These are phyloP conservation scores for Phycomyces blakesleeanus DNA, from an alignment of 192 early-diverging fungal species.

Conservation along the genomic window DNA sequence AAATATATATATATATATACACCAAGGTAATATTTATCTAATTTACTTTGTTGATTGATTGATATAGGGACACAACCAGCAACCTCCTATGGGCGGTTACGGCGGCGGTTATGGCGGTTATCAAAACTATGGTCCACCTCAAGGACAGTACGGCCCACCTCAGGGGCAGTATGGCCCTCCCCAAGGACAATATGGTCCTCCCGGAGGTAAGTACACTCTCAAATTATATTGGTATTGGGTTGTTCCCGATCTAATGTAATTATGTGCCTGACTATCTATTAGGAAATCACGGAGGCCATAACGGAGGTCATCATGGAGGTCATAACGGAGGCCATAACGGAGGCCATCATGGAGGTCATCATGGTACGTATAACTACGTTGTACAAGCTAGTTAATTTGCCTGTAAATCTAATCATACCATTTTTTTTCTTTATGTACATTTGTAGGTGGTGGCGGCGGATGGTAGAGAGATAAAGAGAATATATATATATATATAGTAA, in stretches of 20 bases:
- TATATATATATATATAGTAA: too few relatives aligned
- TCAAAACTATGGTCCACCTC: background rate
- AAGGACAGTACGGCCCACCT: background rate
- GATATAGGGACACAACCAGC: too few relatives aligned
- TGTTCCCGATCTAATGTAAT: too few relatives aligned
- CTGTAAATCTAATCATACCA: background rate
- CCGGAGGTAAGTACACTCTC: too few relatives aligned
- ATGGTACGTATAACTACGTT: background rate
- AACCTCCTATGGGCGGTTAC: background rate
- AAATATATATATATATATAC: too few relatives aligned
- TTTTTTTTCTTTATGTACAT: too few relatives aligned
- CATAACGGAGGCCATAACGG: constrained; percentile 1
- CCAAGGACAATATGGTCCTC: background rate
- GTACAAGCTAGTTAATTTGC: background rate
- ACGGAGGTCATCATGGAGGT: background rate
- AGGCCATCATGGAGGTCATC: background rate
- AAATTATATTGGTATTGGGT: too few relatives aligned
- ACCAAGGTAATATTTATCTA: background rate
- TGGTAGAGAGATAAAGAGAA: too few relatives aligned
- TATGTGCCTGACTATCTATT: too few relatives aligned
- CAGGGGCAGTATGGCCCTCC: background rate
- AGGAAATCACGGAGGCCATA: background rate
- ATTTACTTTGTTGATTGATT: too few relatives aligned
- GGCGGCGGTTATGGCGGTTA: background rate
- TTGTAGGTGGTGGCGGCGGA: background rate